Conservation (phyloP, 2,329 filamentous ascomycete genomes). For the Monosporascus sp. region DNA sequence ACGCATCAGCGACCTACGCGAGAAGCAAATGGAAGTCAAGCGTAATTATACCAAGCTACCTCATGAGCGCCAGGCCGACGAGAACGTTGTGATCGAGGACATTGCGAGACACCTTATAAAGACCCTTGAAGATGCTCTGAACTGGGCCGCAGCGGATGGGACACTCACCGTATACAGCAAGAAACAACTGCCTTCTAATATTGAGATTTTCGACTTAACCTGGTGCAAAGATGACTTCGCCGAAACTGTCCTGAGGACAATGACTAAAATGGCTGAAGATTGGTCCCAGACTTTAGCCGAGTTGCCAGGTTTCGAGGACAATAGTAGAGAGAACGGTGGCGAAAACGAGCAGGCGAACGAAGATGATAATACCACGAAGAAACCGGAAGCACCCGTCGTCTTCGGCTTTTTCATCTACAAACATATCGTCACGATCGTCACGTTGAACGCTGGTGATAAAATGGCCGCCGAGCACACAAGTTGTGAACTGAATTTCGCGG, state of each 20-base stretch:
- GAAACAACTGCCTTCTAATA: constrained; percentile 14
- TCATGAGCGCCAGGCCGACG: constrained; percentile 3
- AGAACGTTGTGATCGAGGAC: constrained; percentile 5
- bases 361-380: not conserved
- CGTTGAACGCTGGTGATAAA: constrained; percentile 21
- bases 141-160: constrained; percentile 23
- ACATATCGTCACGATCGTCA: constrained; percentile 25
- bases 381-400: constrained; percentile 17
- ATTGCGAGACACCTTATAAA: constrained; percentile 15
- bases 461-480: constrained; percentile 18
- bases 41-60: not conserved
- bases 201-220: constrained; percentile 17
- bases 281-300: constrained; percentile 13
- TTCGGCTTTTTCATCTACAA: constrained; percentile 26
- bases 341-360: constrained; percentile 2
- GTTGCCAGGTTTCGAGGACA: not conserved
- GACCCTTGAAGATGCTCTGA: constrained; percentile 14
- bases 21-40: constrained; percentile 6
- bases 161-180: constrained; percentile 11
- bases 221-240: constrained; percentile 10
- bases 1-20: constrained; percentile 20
- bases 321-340: no score
- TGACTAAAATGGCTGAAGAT: constrained; percentile 12
- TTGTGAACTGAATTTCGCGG: constrained; percentile 23
- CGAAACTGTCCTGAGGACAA: constrained; percentile 12